Conservation (phyloP, 2,329 filamentous ascomycete genomes). For the Colletotrichum spinosum region DNA sequence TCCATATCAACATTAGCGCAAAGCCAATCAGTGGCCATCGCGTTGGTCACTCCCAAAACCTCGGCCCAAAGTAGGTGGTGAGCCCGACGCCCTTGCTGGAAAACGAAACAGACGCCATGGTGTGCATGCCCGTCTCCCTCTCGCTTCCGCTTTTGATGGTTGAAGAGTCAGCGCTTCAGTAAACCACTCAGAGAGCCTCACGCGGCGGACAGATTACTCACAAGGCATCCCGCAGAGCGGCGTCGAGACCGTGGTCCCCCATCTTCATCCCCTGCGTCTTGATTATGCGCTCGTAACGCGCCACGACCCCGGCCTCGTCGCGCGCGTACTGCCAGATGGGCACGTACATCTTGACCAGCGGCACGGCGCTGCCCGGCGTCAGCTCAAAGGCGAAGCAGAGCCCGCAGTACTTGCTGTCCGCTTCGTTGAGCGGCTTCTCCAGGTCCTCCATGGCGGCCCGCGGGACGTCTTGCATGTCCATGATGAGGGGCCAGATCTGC, state of each 20-base stretch:
- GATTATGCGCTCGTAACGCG: background rate
- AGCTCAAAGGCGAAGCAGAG: conserved; percentile 11
- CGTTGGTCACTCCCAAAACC: conserved; percentile 14
- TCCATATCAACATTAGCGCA: too few species aligned
- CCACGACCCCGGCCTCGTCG: conserved; percentile 1
- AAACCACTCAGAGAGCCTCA: too few species aligned
- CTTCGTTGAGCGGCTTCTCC: conserved; percentile 2
- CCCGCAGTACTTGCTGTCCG: conserved; percentile 18
- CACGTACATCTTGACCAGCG: conserved; percentile 13
- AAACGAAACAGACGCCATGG: conserved; percentile 18
- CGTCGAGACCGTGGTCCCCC: conserved; percentile 9
- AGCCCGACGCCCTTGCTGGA: conserved; percentile 14
- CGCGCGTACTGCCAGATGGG: conserved; percentile 14
- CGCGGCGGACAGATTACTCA: conserved; percentile 5
- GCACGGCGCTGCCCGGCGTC: background rate
- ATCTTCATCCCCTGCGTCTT: conserved; percentile 14
- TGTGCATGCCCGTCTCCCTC: conserved; percentile 11
- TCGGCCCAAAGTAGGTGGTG: conserved; percentile 25
- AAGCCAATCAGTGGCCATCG: too few species aligned
- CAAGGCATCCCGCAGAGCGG: conserved; percentile 20
- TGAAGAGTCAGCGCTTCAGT: background rate
- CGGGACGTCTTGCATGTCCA: conserved; percentile 9
- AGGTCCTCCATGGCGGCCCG: background rate
- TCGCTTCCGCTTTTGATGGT: background rate
- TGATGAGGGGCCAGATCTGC: conserved; percentile 8